Base-by-base conservation (phyloP, 441 rosid species). In the Populus hybrid region DNA sequence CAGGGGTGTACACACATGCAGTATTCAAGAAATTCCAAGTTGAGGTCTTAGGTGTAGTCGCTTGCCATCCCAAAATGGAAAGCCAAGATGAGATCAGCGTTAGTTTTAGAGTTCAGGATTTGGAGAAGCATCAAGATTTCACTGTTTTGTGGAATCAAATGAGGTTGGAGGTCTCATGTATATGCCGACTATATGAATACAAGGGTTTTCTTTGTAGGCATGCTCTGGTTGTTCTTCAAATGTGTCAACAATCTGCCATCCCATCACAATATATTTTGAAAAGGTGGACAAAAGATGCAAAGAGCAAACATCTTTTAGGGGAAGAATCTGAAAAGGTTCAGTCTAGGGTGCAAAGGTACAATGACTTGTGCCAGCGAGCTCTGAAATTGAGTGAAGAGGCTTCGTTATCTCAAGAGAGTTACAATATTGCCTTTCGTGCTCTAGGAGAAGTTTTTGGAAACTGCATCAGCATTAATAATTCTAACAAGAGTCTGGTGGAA, bases 201-300 rank as follows among this genome's bases (percentile, higher is more conserved):
- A 92, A 83, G 79, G 97, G 97, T 76, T 92, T 91, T 86, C 93
- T 91, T n/a, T 94, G 98, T 81, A 91, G 98, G 81, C 97, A 94
- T 83, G 91, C 95, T n/a, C 80, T 94, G 81, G 89, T 91, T 79
- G 98, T 94, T 86, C 94, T 94, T 77, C 98, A 94, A 81, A 91
- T 91, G 85, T 81, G 94, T 79, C 93, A 88, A 69, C 91, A 91
- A 80, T 91, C 97, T 75, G 80, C 88, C 68, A 90, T 94, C 75
- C 98, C 97, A 61, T 76, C 91, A 4, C 93, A 81, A 81, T 94
- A 91, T 82, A 83, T 94, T 77, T 80, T 90, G 84, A 92, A 87
- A 76, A 90, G 97, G 53, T 94, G 97, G 95, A 92, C 95, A 69
- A 94, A 86, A 88, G 97, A 89, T 72, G 97, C 91, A 76, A 94